Evolutionary conservation across 768 basidiomycete species (phyloP).

Genomic region (Lentinus tigrinus): DNA sequence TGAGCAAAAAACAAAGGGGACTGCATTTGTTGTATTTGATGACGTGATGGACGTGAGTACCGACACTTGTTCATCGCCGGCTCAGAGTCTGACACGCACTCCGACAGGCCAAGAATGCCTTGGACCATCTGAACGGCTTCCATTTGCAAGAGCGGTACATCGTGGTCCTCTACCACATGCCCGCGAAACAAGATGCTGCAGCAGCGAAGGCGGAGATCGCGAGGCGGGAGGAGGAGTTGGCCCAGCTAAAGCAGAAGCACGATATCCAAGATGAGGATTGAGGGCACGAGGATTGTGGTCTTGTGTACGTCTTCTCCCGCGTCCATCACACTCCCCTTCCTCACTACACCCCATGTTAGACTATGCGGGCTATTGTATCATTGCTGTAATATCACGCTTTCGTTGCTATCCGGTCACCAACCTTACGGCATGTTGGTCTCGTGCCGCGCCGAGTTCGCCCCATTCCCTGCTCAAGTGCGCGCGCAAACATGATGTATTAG

Average conservation of each 20-base stretch:
- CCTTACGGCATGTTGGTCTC: too few species aligned
- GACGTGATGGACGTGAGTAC: constrained; percentile 89
- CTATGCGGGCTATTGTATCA: not conserved
- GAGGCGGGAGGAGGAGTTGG: constrained; percentile 86
- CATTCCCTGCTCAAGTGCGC: not conserved
- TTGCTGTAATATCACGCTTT: not conserved
- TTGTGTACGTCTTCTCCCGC: not conserved
- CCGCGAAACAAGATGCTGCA: constrained; percentile 93
- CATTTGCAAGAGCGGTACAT: constrained; percentile 98
- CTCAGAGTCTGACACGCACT: constrained; percentile 12
- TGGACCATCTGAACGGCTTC: constrained; percentile 97
- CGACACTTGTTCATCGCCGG: not conserved
- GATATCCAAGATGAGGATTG: constrained; percentile 73
- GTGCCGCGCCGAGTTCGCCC: too few species aligned
- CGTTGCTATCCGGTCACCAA: not conserved
- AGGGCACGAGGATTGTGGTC: constrained; percentile 54
- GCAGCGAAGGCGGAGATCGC: constrained; percentile 91
- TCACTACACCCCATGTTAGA: not conserved
- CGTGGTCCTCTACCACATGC: constrained; percentile 97
- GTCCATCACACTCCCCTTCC: not conserved
- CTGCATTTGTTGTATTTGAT: constrained; percentile 95
- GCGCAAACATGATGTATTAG: too few species aligned
- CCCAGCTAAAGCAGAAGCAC: constrained; percentile 82
- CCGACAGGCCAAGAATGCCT: constrained; percentile 87
- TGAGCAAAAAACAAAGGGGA: constrained; percentile 89